Base-by-base conservation (phyloP, 352 stramenopile species). In the Globisporangium ultimum region DNA sequence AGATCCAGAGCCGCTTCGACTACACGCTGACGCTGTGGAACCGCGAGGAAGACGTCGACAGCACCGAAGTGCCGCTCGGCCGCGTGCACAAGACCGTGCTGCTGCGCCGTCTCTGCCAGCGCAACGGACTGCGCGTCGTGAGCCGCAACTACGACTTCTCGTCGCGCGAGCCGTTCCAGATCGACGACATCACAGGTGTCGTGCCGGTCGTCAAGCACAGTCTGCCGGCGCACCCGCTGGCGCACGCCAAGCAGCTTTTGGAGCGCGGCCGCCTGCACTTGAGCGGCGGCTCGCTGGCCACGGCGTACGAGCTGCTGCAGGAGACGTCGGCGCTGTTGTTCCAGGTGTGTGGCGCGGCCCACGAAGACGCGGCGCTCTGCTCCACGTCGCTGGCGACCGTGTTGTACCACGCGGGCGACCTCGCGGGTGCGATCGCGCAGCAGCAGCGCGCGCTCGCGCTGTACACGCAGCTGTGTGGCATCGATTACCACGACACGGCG, bases 131-230 rank as follows among this genome's bases (percentile, higher is more conserved):
- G 45, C 86, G 93, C 21, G 76, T 99, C 8, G 71, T 78, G 41
- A 95, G 89, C 34, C 93, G 89, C 62, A 78, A 85, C 38, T 98
- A 98, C 65, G 84, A 96, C 47, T 84, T 98, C 45, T 58, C 63
- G 10, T 70, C 67, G 13, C 55, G 64, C n/a, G 42, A 77, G 32
- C 96, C 96, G 2, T 96, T 99, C 64, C 73, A 74, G 48, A 72
- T 96, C 18, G 71, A 87, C 17, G 95, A 99, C 65, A 87, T 99
- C 53, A 83, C 93, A 48, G 94, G 93, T 32, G 78, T 98, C 60
- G 80, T 98, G 49, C 95, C 96, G 11, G 78, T 98, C 21, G 91
- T 98, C 22, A 99, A 98, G 76, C 81, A 96, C 58, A 90, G 82
- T 54, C 60, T 94, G 24, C 89, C 95, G 41, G 63, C 75, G 1